Evolutionary conservation across 2,329 filamentous ascomycete species (phyloP).

Genomic region (Basipetospora sp.): DNA sequence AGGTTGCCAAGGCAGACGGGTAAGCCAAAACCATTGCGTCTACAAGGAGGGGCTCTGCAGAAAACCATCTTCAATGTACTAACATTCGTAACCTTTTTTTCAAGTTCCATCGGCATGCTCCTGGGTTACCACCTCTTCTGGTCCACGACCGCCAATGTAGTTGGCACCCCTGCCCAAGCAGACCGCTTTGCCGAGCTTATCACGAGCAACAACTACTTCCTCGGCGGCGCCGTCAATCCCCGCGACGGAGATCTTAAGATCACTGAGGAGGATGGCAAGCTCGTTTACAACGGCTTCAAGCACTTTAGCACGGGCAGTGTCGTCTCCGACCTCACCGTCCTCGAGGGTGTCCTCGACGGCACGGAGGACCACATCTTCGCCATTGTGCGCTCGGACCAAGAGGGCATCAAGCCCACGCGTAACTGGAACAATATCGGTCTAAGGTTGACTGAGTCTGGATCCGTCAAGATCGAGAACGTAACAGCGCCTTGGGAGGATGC

Average conservation of each 20-base stretch:
- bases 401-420: slow-evolving; percentile 41
- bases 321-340: slow-evolving; percentile 48
- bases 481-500: slow-evolving; percentile 44
- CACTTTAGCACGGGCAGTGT: slow-evolving; percentile 55
- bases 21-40: slow-evolving; percentile 12
- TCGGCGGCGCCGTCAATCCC: slow-evolving; percentile 52
- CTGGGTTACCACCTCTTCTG: slow-evolving; percentile 51
- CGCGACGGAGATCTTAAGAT: slow-evolving; percentile 47
- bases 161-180: slow-evolving; percentile 45
- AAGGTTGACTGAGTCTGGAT: slow-evolving; percentile 48
- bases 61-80: no score
- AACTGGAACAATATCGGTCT: slow-evolving; percentile 54
- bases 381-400: slow-evolving; percentile 41
- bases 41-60: no score
- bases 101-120: slow-evolving; percentile 46
- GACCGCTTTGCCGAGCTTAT: slow-evolving; percentile 42
- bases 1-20: slow-evolving; percentile 50
- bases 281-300: slow-evolving; percentile 49
- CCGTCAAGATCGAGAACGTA: slow-evolving; percentile 45
- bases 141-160: slow-evolving; percentile 45
- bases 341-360: slow-evolving; percentile 46
- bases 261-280: slow-evolving; percentile 30
- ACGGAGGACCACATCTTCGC: slow-evolving; percentile 49
- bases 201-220: slow-evolving; percentile 49
- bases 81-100: no score